Evolutionary conservation across 2,329 filamentous ascomycete species (phyloP), one percentile per base, ranked within the genome.

Genomic region (Colletotrichum plurivorum): DNA sequence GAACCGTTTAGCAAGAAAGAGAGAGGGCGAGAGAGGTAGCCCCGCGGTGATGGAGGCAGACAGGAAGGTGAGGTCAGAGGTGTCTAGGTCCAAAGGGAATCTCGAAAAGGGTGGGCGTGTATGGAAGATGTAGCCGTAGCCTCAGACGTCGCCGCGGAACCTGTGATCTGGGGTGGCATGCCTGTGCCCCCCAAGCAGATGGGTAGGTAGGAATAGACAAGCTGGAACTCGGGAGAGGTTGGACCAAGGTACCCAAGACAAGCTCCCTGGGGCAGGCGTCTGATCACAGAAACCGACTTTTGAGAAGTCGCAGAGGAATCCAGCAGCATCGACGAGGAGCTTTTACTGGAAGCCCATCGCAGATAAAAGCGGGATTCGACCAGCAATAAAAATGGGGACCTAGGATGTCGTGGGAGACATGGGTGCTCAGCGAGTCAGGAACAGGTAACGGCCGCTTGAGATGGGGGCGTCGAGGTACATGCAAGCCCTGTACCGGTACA

Each of bases 1-100:
- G 22, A 53, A 61, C 58, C 58, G 58, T 67, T 69, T 36, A 54
- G 20, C 18, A 20, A 18, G 48, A 18, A 16, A 36, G 20, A 46
- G 15, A 25, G 49, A 56, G 31, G n/a, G 36, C 12, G 27, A 43
- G 45, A 43, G 39, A 51, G 48, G n/a, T 39, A 69, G 67, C 67
- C 67, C 67, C 67, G 67, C 67, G 67, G 67, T 69, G 56, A 69
- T 69, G 62, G 67, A 56, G 49, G 62, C 36, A 39, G 51, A 61
- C 56, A 55, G n/a, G 64, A 36, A 69, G 56, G 67, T 69, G 67
- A 69, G 67, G 67, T 69, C 67, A 69, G 62, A 69, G 67, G 67
- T 69, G 67, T 61, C 51, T 36, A 36, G 31, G 31, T 36, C 7
- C 60, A 67, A 67, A 56, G 67, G 55, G 62, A 61, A 56, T 61